phyloP scores from a whole-genome alignment of 495 filamentous ascomycete species.

The Acidiella bohemica region DNA sequence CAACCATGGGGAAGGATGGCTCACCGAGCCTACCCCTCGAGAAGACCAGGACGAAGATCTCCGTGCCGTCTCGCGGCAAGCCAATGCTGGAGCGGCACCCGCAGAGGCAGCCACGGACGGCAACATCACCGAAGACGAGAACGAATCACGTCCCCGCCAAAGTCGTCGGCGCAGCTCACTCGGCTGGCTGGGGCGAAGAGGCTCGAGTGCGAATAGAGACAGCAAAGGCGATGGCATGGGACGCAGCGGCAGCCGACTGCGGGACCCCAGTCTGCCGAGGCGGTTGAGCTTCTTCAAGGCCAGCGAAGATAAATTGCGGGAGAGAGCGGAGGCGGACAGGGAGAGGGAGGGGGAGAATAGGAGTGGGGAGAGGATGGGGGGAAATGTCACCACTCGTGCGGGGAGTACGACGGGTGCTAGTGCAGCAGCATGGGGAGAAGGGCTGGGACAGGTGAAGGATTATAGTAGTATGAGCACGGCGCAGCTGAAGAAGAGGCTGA shows the following conservation, averaged over 20 bases:
- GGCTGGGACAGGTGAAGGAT: constrained; percentile 24
- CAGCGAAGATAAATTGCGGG: constrained; percentile 6
- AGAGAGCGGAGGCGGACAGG: neutral
- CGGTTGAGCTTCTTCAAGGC: constrained; percentile 14
- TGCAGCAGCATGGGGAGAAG: neutral
- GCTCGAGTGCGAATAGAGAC: constrained; percentile 4
- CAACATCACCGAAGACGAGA: neutral
- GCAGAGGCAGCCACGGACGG: neutral
- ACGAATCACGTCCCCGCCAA: too few relatives aligned
- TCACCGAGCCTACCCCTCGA: constrained; percentile 7
- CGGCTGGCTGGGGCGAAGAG: constrained; percentile 9
- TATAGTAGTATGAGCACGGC: constrained; percentile 16
- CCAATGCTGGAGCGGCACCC: neutral
- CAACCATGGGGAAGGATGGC: constrained; percentile 4
- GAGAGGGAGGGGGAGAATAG: too few relatives aligned
- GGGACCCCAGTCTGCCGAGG: constrained; percentile 12
- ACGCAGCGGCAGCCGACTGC: constrained; percentile 10
- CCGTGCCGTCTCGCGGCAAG: neutral
- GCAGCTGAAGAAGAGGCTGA: constrained; percentile 58
- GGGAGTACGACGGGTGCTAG: neutral
- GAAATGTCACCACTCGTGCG: neutral
- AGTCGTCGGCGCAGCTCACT: constrained; percentile 5
- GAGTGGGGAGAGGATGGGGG: too few relatives aligned
- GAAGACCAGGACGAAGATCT: neutral
- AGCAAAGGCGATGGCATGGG: neutral